Evolutionary conservation across 2,329 filamentous ascomycete genomes (phyloP).

Genomic region (Epichloe uncinata): DNA sequence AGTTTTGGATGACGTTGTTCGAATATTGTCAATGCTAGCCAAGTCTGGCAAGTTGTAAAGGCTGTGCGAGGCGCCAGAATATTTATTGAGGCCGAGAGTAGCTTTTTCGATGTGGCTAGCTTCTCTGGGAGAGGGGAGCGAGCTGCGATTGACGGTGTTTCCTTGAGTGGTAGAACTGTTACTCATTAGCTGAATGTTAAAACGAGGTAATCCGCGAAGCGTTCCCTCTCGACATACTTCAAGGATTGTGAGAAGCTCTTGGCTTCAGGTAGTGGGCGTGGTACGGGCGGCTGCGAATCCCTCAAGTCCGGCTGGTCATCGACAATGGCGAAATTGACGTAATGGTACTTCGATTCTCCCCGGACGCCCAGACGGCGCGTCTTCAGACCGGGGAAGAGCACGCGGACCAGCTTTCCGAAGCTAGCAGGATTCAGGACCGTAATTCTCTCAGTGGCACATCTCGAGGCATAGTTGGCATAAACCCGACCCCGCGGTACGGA

Average conservation of each 20-base stretch:
- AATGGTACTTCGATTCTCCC: slow-evolving; percentile 97
- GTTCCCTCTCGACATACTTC: slow-evolving; percentile 27
- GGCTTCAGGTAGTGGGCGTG: slow-evolving; percentile 36
- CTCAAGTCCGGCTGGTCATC: slow-evolving; percentile 41
- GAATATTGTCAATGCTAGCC: slow-evolving; percentile 42
- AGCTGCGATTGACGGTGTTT: slow-evolving; percentile 13
- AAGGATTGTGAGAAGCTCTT: slow-evolving; percentile 33
- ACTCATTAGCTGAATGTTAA: slow-evolving; percentile 9
- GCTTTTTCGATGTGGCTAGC: slow-evolving; percentile 11
- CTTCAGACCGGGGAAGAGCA: slow-evolving; percentile 90
- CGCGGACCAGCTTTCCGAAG: slow-evolving; percentile 91
- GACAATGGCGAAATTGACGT: slow-evolving; percentile 53
- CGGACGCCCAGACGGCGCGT: slow-evolving; percentile 84
- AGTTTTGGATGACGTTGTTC: slow-evolving; percentile 44
- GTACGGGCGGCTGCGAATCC: slow-evolving; percentile 31
- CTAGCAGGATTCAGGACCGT: slow-evolving; percentile 93
- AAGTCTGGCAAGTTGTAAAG: slow-evolving; percentile 48
- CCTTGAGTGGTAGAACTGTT: slow-evolving; percentile 19
- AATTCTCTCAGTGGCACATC: slow-evolving; percentile 85
- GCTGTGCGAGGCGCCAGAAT: slow-evolving; percentile 24
- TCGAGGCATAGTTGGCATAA: slow-evolving; percentile 87
- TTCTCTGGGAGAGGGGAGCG: slow-evolving; percentile 18
- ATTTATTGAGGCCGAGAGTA: slow-evolving; percentile 4
- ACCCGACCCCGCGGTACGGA: slow-evolving; percentile 88
- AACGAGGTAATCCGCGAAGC: background rate